Base-by-base conservation (phyloP, 2,329 filamentous ascomycete species). In the Phialocephala sp. region DNA sequence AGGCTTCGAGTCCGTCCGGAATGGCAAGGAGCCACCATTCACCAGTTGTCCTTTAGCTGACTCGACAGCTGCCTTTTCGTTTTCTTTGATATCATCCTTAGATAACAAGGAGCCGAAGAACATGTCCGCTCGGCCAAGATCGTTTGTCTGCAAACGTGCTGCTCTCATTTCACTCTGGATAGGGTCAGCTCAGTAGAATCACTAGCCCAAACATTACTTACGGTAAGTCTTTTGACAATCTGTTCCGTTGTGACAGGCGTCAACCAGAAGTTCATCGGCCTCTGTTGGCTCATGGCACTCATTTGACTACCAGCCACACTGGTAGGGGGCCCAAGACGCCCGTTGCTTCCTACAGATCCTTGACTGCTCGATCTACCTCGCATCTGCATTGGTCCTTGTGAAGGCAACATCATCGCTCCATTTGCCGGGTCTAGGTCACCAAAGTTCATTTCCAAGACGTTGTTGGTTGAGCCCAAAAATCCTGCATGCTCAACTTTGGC, bases 401-500 rank as follows among this genome's bases (percentile, higher is more conserved):
- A 85, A 6, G 87, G 87, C 68, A 91, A 87, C 79, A 94, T 86
- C 79, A 94, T 86, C 37, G 86, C 86, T 66, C 87, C 88, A 68
- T 92, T 91, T 27, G 91, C 87, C 4, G 92, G 91, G 75, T 97
- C 93, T 36, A 98, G 83, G 73, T 98, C 94, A 56, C 93, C 93
- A 80, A 97, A 97, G 74, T 91, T 97, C 81, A 97, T 89, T 75
- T 97, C 93, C 72, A 96, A 79, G 56, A 94, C 86, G 75, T 91
- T 96, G 72, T 86, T 91, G 9, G 88, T 86, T 12, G 89, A 86
- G 54, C 86, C 89, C 69, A 94, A 87, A 69, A 94, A 90, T 8
- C 95, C 95, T 45, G 95, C 93, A 80, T 97, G 93, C 77, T 99
- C 95, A 63, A 99, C 93, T 77, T 96, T 96, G 63, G 95, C 94